Conservation (phyloP, 176 grass and related monocot species). For the Cocos nucifera region DNA sequence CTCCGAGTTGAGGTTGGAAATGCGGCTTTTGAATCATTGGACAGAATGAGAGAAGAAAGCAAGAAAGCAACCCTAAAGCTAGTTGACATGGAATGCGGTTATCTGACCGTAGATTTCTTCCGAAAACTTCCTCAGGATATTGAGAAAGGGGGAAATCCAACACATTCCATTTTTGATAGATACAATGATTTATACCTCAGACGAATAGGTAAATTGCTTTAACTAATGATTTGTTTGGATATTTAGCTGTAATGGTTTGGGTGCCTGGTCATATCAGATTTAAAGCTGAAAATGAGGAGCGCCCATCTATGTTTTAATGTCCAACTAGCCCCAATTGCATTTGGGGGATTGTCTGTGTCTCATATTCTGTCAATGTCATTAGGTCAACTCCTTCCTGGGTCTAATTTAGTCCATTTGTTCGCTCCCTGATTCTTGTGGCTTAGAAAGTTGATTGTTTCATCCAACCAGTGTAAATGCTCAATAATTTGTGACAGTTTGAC, state of each 20-base stretch:
- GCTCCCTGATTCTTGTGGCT: neutral
- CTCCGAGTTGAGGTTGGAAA: slow-evolving; percentile 83
- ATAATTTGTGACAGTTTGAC: neutral
- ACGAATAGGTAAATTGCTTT: slow-evolving; percentile 51
- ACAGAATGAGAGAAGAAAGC: slow-evolving; percentile 98
- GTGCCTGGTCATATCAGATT: too few relatives aligned
- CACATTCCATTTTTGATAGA: slow-evolving; percentile 97
- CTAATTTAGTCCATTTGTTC: too few relatives aligned
- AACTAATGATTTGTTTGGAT: neutral
- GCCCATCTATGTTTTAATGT: too few relatives aligned
- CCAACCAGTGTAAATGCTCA: too few relatives aligned
- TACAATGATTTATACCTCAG: slow-evolving; percentile 99
- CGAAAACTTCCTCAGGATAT: slow-evolving; percentile 97
- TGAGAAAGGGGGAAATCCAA: slow-evolving; percentile 98
- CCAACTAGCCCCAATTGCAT: too few relatives aligned
- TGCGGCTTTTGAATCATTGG: slow-evolving; percentile 91
- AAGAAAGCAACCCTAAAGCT: slow-evolving; percentile 94
- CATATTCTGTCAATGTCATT: too few relatives aligned
- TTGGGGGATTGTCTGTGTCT: too few relatives aligned
- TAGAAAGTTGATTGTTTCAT: neutral
- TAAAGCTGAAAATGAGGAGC: too few relatives aligned
- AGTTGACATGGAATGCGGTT: slow-evolving; percentile 97
- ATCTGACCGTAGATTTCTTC: slow-evolving; percentile 98
- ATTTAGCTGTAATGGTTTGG: too few relatives aligned
- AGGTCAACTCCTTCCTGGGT: too few relatives aligned